Base-by-base conservation (phyloP, 306 rosid genomes). In the Dryas drummondii region DNA sequence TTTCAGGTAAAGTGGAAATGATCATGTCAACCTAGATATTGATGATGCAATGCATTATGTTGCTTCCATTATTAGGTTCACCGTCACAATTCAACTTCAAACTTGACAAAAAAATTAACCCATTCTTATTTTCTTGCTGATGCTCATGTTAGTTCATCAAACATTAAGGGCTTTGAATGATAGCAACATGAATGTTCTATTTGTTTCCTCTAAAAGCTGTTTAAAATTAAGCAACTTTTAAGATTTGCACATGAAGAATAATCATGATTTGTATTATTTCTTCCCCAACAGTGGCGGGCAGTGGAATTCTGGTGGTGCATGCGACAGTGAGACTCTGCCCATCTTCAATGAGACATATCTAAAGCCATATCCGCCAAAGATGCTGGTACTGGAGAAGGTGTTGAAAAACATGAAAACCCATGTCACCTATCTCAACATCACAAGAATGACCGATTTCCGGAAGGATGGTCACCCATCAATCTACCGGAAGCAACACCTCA, bases 381-480 rank as follows among this genome's bases (percentile, higher is more conserved):
- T 94, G 99, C 68, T 57, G 8, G 88, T 90, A 10, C 64, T 94
- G 61, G 99, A 94, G 82, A 85, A 78, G 13, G 96, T 94, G 51
- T 74, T 94, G 68, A 87, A 57, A 72, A 78, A 86, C 77, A 94
- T 92, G 99, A 92, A 94, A 84, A 88, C 88, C 9, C 88, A 61
- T 48, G 97, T 94, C 26, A 79, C 87, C 0, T 94, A 94, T 80
- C 81, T 92, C 63, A 94, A 94, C 66, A 79, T 94, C 55, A 94
- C 99, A 4, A 90, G 89, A 76, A 79, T 94, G 96, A 92, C 99
- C 0, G 99, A 94, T 85, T 88, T 88, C 78, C 54, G 99, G 49
- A 94, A 92, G 86, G 99, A 94, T 16, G 99, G 99, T 27, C 99
- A 94, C 80, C 99, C 99, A 2, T 94, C 99, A 0, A 84, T 92